Evolutionary conservation across 108 stramenopile species (phyloP).

Genomic region (Cylindrotheca fusiformis): DNA sequence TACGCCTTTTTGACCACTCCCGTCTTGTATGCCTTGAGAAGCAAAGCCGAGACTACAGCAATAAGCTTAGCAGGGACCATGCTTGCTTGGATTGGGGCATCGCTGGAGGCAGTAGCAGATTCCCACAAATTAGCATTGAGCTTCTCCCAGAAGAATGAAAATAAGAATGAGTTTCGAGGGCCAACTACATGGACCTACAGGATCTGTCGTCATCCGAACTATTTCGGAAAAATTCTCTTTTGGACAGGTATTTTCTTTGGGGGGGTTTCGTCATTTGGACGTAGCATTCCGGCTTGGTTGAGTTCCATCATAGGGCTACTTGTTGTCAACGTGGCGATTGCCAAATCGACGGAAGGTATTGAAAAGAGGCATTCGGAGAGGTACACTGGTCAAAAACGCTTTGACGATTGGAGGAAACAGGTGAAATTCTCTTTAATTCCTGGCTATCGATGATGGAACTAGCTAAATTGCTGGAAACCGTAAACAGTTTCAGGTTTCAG

Average conservation of each 20-base stretch:
- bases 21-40: slow-evolving; percentile 21
- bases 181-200: slow-evolving; percentile 34
- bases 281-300: slow-evolving; percentile 36
- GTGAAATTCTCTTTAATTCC: slow-evolving; percentile 45
- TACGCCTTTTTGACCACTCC: slow-evolving; percentile 39
- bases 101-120: slow-evolving; percentile 40
- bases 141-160: neutral
- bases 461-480: no score
- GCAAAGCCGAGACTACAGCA: neutral
- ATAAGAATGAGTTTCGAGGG: slow-evolving; percentile 18
- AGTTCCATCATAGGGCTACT: slow-evolving; percentile 46
- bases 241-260: slow-evolving; percentile 60
- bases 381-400: slow-evolving; percentile 43
- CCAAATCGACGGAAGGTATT: slow-evolving; percentile 40
- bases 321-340: slow-evolving; percentile 60
- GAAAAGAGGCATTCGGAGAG: slow-evolving; percentile 59
- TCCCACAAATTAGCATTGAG: slow-evolving; percentile 30
- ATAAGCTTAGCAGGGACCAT: neutral
- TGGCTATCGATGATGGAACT: no score
- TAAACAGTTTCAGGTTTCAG: no score
- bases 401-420: slow-evolving; percentile 47
- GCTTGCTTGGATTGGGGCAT: slow-evolving; percentile 33
- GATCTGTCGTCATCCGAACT: slow-evolving; percentile 73
- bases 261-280: slow-evolving; percentile 49
- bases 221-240: slow-evolving; percentile 65